phyloP scores from a whole-genome alignment of 805 yeast genomes.

The Candida caryicola region DNA sequence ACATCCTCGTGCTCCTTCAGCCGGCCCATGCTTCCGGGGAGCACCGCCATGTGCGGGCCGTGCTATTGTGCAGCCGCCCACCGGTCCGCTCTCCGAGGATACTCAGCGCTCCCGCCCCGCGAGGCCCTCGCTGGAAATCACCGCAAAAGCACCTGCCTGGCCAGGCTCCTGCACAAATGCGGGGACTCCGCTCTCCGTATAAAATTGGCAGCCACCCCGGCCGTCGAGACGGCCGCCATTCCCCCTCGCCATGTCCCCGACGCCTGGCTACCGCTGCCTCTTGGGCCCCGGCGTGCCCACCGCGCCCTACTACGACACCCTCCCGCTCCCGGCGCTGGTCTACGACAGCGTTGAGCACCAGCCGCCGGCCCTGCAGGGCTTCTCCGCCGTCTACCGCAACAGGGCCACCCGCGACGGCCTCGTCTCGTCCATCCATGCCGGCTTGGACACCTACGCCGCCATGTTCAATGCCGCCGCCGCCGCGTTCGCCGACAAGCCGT shows the following conservation, averaged over 20 bases:
- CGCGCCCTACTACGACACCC: neutral
- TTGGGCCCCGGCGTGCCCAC: neutral
- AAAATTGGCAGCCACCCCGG: neutral
- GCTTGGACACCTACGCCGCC: conserved; percentile 36
- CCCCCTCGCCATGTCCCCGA: neutral
- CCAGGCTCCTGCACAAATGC: too few relatives aligned
- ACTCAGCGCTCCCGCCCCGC: too few relatives aligned
- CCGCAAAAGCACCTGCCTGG: too few relatives aligned
- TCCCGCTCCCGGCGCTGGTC: neutral
- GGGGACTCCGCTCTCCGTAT: too few relatives aligned
- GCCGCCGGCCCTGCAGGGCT: neutral
- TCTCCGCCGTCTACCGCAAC: conserved; percentile 12
- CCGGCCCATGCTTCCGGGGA: too few relatives aligned
- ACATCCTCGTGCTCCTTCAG: too few relatives aligned
- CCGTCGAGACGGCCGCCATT: neutral
- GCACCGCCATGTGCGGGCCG: too few relatives aligned
- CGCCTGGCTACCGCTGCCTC: neutral
- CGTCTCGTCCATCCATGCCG: conserved; percentile 24
- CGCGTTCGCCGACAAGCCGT: conserved; percentile 24
- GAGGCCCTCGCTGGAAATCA: too few relatives aligned
- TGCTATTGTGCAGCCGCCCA: too few relatives aligned
- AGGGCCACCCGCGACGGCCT: conserved; percentile 10
- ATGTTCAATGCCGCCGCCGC: conserved; percentile 27
- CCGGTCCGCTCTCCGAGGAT: too few relatives aligned
- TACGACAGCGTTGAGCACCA: neutral